These are phyloP conservation scores for Tulasnella sp. DNA, from an alignment of 768 basidiomycete genomes.

Conservation along the genomic window DNA sequence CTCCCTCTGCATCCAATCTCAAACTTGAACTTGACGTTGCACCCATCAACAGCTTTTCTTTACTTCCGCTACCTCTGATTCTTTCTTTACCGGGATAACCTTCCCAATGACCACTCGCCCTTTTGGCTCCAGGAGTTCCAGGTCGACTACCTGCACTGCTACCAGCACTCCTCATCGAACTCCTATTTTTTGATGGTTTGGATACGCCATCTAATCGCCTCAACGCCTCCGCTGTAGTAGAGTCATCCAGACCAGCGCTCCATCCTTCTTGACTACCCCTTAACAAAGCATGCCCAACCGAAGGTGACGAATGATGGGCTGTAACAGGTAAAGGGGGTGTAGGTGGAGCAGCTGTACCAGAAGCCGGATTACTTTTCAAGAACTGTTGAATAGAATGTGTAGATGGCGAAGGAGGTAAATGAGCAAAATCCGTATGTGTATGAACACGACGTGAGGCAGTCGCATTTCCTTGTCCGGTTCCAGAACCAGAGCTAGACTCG, in stretches of 20 bases:
- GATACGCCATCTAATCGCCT: slow-evolving; percentile 84
- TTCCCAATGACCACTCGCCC: slow-evolving; percentile 56
- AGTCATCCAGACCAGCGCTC: slow-evolving; percentile 67
- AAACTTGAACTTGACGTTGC: slow-evolving; percentile 2
- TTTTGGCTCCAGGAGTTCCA: slow-evolving; percentile 55
- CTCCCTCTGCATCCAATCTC: neutral
- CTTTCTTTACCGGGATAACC: slow-evolving; percentile 33
- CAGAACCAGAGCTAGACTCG: neutral
- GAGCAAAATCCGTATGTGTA: slow-evolving; percentile 63
- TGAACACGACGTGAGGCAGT: slow-evolving; percentile 45
- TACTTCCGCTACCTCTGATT: slow-evolving; percentile 18
- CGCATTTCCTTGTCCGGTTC: neutral
- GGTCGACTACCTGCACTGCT: slow-evolving; percentile 61
- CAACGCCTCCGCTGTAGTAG: slow-evolving; percentile 79
- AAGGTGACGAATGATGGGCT: slow-evolving; percentile 18
- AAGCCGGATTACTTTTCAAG: slow-evolving; percentile 36
- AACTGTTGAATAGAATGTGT: slow-evolving; percentile 82
- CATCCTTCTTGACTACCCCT: slow-evolving; percentile 84
- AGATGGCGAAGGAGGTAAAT: slow-evolving; percentile 81
- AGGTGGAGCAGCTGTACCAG: slow-evolving; percentile 31
- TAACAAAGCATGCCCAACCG: slow-evolving; percentile 69
- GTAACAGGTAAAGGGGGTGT: too few relatives aligned
- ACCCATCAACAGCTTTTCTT: slow-evolving; percentile 3
- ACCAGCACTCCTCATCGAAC: slow-evolving; percentile 41
- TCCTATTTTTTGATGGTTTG: slow-evolving; percentile 26